Base-by-base conservation (phyloP, 768 basidiomycete genomes). In the Termitomyces sp. region DNA sequence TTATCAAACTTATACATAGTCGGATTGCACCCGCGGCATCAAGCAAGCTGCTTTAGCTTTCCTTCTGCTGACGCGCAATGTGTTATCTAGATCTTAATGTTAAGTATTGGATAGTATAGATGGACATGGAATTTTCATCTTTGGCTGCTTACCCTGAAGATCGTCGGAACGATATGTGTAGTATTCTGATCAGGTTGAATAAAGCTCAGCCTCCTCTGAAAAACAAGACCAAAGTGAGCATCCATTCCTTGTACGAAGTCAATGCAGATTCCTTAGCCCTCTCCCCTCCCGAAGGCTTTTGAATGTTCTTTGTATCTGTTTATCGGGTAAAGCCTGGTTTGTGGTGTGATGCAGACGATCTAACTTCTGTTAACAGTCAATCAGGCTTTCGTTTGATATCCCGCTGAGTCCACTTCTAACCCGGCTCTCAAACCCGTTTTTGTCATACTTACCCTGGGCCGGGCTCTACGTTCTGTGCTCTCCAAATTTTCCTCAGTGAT, bases 21-120 rank as follows among this genome's bases (percentile, higher is more conserved):
- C 82, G 89, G 70, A 78, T 98, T 56, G 89, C 94, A 14, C 97
- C 97, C 45, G 94, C 96, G 44, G 89, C 89, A 48, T 96, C 94
- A 62, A 93, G 91, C 73, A 99, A 99, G 75, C 74, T 98, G 68
- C 71, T 89, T 67, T 89, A 87, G 59, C 30, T 58, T 32, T 6
- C 32, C 27, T 44, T 26, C 26, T 36, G 30, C 6, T 27, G 37
- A 27, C 26, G 18, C 13, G 5, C 6, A 10, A 51, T 51, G 9
- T 37, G 24, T 50, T n/a, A 36, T 26, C 18, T 51, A 26, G 37
- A 56, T 14, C 16, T 44, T 49, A 4, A 22, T 44, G 5, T 44
- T 33, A 54, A 57, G 39, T 62, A 59, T 56, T 43, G 20, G 26
- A 54, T 44, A 53, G 37, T 44, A 59, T 50, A 52, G 39, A 45